Base-by-base conservation (phyloP, 2,329 filamentous ascomycete genomes). In the Aspergillus ibericus region DNA sequence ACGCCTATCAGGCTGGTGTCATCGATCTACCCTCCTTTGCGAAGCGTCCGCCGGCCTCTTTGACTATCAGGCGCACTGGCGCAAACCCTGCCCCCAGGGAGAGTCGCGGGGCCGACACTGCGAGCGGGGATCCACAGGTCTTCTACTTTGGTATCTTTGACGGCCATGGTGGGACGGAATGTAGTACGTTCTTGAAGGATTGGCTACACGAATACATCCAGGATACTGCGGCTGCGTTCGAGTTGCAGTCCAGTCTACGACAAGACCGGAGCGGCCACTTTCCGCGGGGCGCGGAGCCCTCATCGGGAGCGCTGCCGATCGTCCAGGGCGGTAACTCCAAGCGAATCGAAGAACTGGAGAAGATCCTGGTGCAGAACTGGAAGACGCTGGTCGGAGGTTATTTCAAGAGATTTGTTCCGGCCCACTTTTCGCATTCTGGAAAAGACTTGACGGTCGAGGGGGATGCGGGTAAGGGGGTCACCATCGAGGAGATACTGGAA, bases 101-200 rank as follows among this genome's bases (percentile, higher is more conserved):
- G 84, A 51, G 91, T 84, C 22, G 85, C 82, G 75, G 63, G 9
- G 91, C 91, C 5, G 90, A 91, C 58, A 90, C 88, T 63, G 86
- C 90, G 1, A 90, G 86, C 62, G 93, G 93, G 2, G 93, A 98
- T 71, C 93, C 93, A 1, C 93, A 98, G 72, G 88, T 98, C 34
- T 99, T 99, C 76, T 99, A 98, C 75, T 99, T 97, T 81, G 93
- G 86, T 1, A 88, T 98, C 1, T 99, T 98, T 70, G 95, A 99
- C 75, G 95, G 95, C 2, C 95, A 99, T 77, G 95, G 95, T 9
- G 95, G 95, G 18, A 84, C 81, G 18, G 90, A 96, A 73, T 98
- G 95, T 75, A 92, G 92, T 59, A 87, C 89, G 16, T 98, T 96
- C 67, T 76, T 98, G 65, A 84, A 88, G 58, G 91, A 97, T 60